Percentiles rank a stretch among this genome's conserved stretches.
Conservation (phyloP, 208 protist genomes). For the Tetramitus jugosus region DNA sequence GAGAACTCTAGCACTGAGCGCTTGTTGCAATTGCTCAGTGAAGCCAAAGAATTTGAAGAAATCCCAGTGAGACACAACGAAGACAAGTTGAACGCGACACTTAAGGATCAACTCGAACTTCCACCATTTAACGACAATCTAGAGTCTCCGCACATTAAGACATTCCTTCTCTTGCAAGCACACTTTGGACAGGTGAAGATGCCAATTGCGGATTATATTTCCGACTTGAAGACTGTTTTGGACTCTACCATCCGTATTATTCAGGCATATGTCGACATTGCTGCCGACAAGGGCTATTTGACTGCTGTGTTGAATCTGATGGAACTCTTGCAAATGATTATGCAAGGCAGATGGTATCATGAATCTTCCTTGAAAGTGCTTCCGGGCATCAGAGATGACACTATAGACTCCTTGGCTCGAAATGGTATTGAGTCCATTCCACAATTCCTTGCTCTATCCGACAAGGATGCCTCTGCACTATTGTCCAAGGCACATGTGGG, state of each 20-base stretch:
- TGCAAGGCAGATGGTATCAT: slow-evolving; percentile 78
- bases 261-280: slow-evolving; percentile 69
- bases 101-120: slow-evolving; percentile 53
- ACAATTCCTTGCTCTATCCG: slow-evolving; percentile 55
- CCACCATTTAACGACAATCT: slow-evolving; percentile 54
- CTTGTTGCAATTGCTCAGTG: slow-evolving; percentile 69
- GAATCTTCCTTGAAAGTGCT: slow-evolving; percentile 28
- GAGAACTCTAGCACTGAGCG: slow-evolving; percentile 42
- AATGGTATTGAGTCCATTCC: slow-evolving; percentile 50
- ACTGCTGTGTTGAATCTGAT: slow-evolving; percentile 69
- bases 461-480: slow-evolving; percentile 35
- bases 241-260: slow-evolving; percentile 94
- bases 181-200: slow-evolving; percentile 80
- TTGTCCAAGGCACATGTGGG: slow-evolving; percentile 11
- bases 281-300: slow-evolving; percentile 82
- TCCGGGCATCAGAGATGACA: slow-evolving; percentile 59
- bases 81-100: slow-evolving; percentile 86
- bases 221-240: slow-evolving; percentile 91
- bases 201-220: slow-evolving; percentile 95
- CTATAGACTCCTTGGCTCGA: slow-evolving; percentile 50
- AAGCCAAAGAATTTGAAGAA: slow-evolving; percentile 89
- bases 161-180: slow-evolving; percentile 92
- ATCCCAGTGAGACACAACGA: slow-evolving; percentile 97
- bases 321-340: slow-evolving; percentile 84
- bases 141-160: slow-evolving; percentile 88